Percentiles rank a stretch among this genome's conserved stretches.
phyloP scores from a whole-genome alignment of 192 early-diverging fungal genomes.

The Hyaloraphidium curvatum region DNA sequence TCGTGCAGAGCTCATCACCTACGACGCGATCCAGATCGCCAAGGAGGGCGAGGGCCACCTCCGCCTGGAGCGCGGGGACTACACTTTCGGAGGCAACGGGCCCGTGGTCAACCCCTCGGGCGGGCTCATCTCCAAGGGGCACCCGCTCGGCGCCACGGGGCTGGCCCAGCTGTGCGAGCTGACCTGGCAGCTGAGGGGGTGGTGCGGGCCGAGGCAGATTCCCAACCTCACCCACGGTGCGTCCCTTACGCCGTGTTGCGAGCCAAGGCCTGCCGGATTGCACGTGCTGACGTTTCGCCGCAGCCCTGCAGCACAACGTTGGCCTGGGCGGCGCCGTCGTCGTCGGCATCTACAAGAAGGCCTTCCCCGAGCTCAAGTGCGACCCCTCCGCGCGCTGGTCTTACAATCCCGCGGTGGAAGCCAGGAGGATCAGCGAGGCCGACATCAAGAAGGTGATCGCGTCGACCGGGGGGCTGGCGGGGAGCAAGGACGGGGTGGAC shows the following conservation, averaged over 20 bases:
- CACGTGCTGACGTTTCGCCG: too few relatives aligned
- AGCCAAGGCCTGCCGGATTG: too few relatives aligned
- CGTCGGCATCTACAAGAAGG: constrained; percentile 37
- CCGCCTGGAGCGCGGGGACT: constrained; percentile 15
- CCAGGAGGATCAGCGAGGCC: constrained; percentile 28
- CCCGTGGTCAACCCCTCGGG: constrained; percentile 50
- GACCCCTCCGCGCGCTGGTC: constrained; percentile 9
- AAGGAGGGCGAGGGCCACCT: constrained; percentile 35
- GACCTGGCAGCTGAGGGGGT: constrained; percentile 37
- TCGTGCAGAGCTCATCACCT: too few relatives aligned
- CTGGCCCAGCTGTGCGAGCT: constrained; percentile 47
- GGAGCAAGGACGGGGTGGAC: neutral
- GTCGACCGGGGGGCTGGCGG: constrained; percentile 9
- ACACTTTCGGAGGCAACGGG: constrained; percentile 38
- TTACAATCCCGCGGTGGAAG: constrained; percentile 33
- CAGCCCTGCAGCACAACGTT: neutral
- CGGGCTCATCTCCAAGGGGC: constrained; percentile 55
- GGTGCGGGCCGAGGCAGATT: constrained; percentile 46
- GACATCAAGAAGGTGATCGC: constrained; percentile 30
- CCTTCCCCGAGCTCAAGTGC: constrained; percentile 3
- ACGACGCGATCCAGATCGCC: constrained; percentile 47
- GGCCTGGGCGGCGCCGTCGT: constrained; percentile 54
- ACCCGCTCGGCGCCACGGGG: constrained; percentile 56
- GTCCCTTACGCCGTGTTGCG: too few relatives aligned
- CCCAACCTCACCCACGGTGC: constrained; percentile 35